Base-by-base conservation (phyloP, 2,329 filamentous ascomycete species). In the Trichoderma atrobrunneum region DNA sequence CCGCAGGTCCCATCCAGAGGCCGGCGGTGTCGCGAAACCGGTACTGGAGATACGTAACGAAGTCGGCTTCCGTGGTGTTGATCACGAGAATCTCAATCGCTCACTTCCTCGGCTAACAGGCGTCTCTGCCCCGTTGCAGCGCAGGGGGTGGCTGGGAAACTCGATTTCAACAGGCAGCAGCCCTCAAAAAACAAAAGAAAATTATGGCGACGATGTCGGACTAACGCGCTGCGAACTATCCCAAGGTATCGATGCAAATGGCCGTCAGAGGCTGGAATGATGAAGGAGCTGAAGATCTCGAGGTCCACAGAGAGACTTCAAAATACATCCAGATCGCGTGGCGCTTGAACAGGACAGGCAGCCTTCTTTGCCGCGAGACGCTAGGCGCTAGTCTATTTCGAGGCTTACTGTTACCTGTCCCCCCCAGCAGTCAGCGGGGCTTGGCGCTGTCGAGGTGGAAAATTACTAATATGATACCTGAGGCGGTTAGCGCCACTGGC, bases 291-390 rank as follows among this genome's bases (percentile, higher is more conserved):
- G 72, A 66, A 68, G 72, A 68, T 73, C 26, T 72, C 56, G 21
- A 73, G 70, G 70, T 69, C 66, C 67, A 71, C 71, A 57, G 59
- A 56, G 70, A 67, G 48, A 65, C 63, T 70, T 70, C 70, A 73
- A 73, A 74, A 74, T 72, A 75, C 72, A 73, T 71, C 63, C 72
- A 73, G 73, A 72, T 74, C 73, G 74, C 74, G 75, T 75, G 73
- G 75, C 75, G 74, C 72, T 73, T 75, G 69, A 11, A 67, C 72
- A 69, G 72, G 7, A 48, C 66, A 32, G 64, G 48, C 5, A 48
- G 34, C 67, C 71, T 65, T 71, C 56, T 54, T 28, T 73, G 73
- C 74, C 72, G 74, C 73, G 24, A 56, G 21, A 21, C 72, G 71
- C 73, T 74, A 71, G 21, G 12, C 72, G 71, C 73, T 74, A 74